A percentile compares a stretch with the other conserved stretches of the same genome.
Evolutionary conservation across 345 rosid genomes (phyloP).

Genomic region (Anastatica hierochuntica): DNA sequence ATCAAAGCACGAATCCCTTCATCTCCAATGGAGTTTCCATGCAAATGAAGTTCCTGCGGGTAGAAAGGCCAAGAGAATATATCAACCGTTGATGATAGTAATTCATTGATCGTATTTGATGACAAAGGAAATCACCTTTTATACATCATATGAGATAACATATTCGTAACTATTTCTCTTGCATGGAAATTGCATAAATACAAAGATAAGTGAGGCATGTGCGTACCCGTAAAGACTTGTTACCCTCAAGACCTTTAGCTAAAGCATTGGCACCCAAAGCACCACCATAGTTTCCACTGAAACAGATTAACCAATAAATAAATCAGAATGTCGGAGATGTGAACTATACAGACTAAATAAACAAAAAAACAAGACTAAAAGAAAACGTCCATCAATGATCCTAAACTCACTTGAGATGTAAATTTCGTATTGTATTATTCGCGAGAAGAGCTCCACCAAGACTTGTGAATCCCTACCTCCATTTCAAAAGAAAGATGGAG

Average conservation of each 20-base stretch:
- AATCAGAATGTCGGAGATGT: slow-evolving; percentile 7
- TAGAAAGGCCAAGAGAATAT: slow-evolving; percentile 2
- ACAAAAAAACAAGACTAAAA: not conserved
- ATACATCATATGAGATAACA: not conserved
- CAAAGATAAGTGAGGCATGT: slow-evolving; percentile 7
- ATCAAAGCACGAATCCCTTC: slow-evolving; percentile 82
- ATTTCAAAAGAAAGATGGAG: slow-evolving; percentile 23
- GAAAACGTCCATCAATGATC: slow-evolving; percentile 4
- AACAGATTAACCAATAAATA: slow-evolving; percentile 18
- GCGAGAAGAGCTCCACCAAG: slow-evolving; percentile 75
- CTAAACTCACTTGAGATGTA: slow-evolving; percentile 77
- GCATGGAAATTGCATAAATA: not conserved
- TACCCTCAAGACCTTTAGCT: slow-evolving; percentile 84
- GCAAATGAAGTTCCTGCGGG: slow-evolving; percentile 83
- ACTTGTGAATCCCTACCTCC: slow-evolving; percentile 93
- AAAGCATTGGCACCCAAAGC: slow-evolving; percentile 92
- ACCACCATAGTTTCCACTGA: slow-evolving; percentile 94
- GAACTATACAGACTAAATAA: not conserved
- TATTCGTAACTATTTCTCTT: not conserved
- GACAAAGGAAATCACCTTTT: not conserved
- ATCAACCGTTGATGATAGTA: not conserved
- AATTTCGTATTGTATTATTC: slow-evolving; percentile 52
- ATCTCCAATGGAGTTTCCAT: slow-evolving; percentile 91
- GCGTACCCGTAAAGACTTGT: slow-evolving; percentile 71
- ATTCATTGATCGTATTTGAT: not conserved